These are phyloP conservation scores for Neophaeococcomyces mojaviensis DNA, from an alignment of 2,329 filamentous ascomycete species.

Conservation along the genomic window DNA sequence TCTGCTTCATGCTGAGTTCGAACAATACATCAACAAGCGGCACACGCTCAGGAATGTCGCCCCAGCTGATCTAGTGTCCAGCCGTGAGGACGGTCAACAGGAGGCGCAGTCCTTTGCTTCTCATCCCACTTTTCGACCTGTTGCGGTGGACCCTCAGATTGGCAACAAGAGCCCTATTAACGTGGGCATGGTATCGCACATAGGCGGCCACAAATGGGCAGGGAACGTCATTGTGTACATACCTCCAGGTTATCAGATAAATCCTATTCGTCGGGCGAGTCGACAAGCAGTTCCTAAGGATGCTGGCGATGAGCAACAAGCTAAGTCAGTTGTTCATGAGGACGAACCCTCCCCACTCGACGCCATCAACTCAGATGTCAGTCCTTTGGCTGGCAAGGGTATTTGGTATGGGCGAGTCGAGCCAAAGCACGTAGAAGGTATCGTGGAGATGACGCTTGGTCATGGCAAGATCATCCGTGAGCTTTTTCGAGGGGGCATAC, in stretches of 20 bases:
- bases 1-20: slow-evolving; percentile 63
- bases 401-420: slow-evolving; percentile 85
- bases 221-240: slow-evolving; percentile 83
- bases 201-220: slow-evolving; percentile 88
- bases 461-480: slow-evolving; percentile 80
- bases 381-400: slow-evolving; percentile 30
- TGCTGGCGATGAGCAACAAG: neutral
- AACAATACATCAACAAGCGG: slow-evolving; percentile 24
- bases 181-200: slow-evolving; percentile 59
- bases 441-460: slow-evolving; percentile 75
- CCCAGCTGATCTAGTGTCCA: neutral
- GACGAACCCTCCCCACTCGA: neutral
- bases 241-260: slow-evolving; percentile 12
- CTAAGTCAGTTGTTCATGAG: slow-evolving; percentile 24
- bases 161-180: slow-evolving; percentile 23
- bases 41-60: neutral
- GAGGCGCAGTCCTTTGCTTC: slow-evolving; percentile 11
- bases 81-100: neutral
- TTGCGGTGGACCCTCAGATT: slow-evolving; percentile 20
- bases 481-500: slow-evolving; percentile 79
- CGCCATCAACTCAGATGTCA: neutral
- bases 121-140: slow-evolving; percentile 17
- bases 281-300: slow-evolving; percentile 31
- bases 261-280: neutral
- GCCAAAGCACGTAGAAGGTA: slow-evolving; percentile 81